Base-by-base conservation (phyloP, 768 basidiomycete genomes). In the Dioszegia crocea region DNA sequence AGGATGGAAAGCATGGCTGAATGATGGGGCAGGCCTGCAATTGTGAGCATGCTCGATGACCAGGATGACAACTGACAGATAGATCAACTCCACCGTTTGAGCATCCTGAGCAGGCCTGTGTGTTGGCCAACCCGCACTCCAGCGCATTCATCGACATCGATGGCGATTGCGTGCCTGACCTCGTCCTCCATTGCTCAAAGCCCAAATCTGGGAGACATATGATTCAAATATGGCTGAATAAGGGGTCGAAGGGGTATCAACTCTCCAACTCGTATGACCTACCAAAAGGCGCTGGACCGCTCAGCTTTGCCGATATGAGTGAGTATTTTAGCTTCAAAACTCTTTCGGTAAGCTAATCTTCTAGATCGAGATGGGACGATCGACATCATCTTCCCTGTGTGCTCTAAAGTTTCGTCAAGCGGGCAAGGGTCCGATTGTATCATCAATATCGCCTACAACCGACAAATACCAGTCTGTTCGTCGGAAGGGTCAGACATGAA, bases 251-350 rank as follows among this genome's bases (percentile, higher is more conserved):
- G 19, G 89, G 88, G 0, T 97, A 89, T 76, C 78, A 79, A 2
- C 80, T 93, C 2, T 84, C 85, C 0, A 84, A 84, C 57, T 78
- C 83, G 52, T 87, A 86, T 6, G 65, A 79, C 12, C 80, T 98
- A 17, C 96, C 96, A 1, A 63, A 80, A 27, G 91, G 88, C 0
- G 81, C 84, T 3, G 91, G 89, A 63, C 79, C 85, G 0, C 83
- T 98, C 26, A 83, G 87, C 0, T 98, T 99, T 66, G 91, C 88
- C 39, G 94, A 99, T 64, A 83, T 98, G 64, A 88, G 92, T 90
- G 57, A 81, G 76, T 56, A 33, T n/a, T n/a, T n/a, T n/a, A n/a
- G n/a, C n/a, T n/a, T n/a, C n/a, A n/a, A n/a, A n/a, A n/a, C n/a
- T n/a, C n/a, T n/a, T 11, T 30, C 23, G 17, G 19, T 12, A 12